Conservation (phyloP, 331 rosid species). For the Saraca asoca region DNA sequence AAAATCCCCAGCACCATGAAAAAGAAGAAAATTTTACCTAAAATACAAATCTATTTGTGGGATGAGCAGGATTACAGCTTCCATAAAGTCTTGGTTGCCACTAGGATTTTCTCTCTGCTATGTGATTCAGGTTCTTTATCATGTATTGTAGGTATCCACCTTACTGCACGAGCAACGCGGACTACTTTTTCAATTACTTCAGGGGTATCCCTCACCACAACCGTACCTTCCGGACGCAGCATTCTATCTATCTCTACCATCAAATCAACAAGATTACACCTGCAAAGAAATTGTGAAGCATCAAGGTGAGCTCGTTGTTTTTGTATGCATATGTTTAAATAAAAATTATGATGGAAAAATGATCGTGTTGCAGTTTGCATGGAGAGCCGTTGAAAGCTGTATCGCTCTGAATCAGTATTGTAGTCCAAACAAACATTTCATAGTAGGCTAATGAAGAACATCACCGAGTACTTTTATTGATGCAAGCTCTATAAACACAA, state of each 20-base stretch:
- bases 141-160: slow-evolving; percentile 66
- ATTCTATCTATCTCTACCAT: slow-evolving; percentile 93
- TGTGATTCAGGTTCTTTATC: slow-evolving; percentile 77
- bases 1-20: background rate
- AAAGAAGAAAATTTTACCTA: slow-evolving; percentile 37
- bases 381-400: too few relatives aligned
- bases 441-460: too few relatives aligned
- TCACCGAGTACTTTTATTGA: too few relatives aligned
- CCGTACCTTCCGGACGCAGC: slow-evolving; percentile 85
- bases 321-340: too few relatives aligned
- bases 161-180: slow-evolving; percentile 69
- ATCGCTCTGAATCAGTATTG: too few relatives aligned
- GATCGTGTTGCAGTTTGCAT: too few relatives aligned
- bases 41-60: slow-evolving; percentile 43
- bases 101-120: slow-evolving; percentile 75
- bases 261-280: slow-evolving; percentile 92
- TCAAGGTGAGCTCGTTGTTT: slow-evolving; percentile 3
- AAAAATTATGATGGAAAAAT: too few relatives aligned
- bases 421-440: too few relatives aligned
- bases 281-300: slow-evolving; percentile 36
- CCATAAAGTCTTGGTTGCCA: slow-evolving; percentile 79
- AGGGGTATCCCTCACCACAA: slow-evolving; percentile 77
- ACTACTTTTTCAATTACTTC: slow-evolving; percentile 77
- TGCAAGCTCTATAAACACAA: too few relatives aligned
- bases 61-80: slow-evolving; percentile 51